Evolutionary conservation across 495 filamentous ascomycete species (phyloP), one percentile per base, ranked within the genome.

Genomic region (Penicilliopsis zonata): DNA sequence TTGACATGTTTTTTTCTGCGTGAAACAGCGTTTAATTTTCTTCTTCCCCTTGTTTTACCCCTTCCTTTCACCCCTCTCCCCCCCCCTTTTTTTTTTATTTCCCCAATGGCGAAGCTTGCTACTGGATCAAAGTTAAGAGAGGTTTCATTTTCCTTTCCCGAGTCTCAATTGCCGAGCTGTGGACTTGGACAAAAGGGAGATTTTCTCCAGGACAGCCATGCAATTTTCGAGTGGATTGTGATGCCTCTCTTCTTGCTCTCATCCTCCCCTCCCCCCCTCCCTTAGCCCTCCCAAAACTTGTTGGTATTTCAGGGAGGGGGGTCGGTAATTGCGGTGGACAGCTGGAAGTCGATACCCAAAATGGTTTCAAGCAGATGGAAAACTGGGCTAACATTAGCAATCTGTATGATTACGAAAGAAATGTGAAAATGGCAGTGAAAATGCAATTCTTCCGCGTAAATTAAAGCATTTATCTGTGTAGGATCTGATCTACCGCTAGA

Each of bases 351-450:
- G n/a, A 12, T 13, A 13, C 25, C 25, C 25, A 27, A 13, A 27
- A 12, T 4, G 25, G 10, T 27, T n/a, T 27, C 10, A n/a, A n/a
- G 38, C 36, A 22, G 37, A 44, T 32, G 24, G 39, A 46, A 36
- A 38, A 36, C 49, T 38, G 33, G 31, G 31, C 40, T 31, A 32
- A 24, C 28, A 39, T 28, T 21, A 33, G 47, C 43, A 50, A 48
- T 41, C 45, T 63, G 59, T 63, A 63, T 53, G 57, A 63, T 61
- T 57, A 63, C 44, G 59, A 63, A 52, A 52, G 47, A 50, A 55
- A 63, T 44, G 57, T 44, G 53, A 49, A 53, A 53, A 56, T 50
- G 55, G 50, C 49, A 46, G 44, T 35, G 37, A 47, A 18, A 39
- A n/a, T 13, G n/a, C n/a, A n/a, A 7, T 13, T 26, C 13, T 34